Base-by-base conservation (phyloP, 2,329 filamentous ascomycete species). In the Aspergillus sp. region DNA sequence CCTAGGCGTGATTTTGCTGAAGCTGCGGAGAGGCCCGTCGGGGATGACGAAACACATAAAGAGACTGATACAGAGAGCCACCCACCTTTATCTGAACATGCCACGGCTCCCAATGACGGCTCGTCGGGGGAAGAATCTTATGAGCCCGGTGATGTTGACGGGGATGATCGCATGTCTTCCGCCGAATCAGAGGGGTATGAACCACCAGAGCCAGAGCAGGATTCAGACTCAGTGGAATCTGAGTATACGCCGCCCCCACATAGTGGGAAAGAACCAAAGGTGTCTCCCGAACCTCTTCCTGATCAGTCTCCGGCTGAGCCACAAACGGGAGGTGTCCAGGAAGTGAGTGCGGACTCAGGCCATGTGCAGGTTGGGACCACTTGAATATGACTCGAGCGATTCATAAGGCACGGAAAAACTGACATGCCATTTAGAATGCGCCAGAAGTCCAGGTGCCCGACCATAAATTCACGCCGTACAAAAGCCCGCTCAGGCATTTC, bases 401-500 rank as follows among this genome's bases (percentile, higher is more conserved):
- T 35, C 44, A 51, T 51, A 47, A 50, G 41, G 43, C 41, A 45
- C n/a, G 12, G 38, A 50, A 45, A 30, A 49, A 59, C 67, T 70
- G 56, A 69, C 55, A 42, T 39, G 37, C 39, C 43, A 7, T 38
- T 32, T 55, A 69, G 66, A 60, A 59, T 46, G 39, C 58, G 48
- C 38, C 51, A 44, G 51, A 47, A 23, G 33, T 56, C 42, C 48
- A 52, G 27, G 45, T 51, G 15, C 49, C 55, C 10, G 49, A 55
- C 20, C 54, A 51, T 46, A 67, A 65, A 55, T 70, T 78, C 70
- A 74, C 75, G 30, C 83, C 89, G 2, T 98, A 98, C 69, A 78
- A 86, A 62, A 95, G 89, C 62, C 87, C 90, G 27, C 75, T 98
- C 51, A 82, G 81, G 57, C 80, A 81, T 58, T 96, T 97, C 68